phyloP scores from a whole-genome alignment of 1,139 yeast genomes.

The Hyphopichia buzzinii region DNA sequence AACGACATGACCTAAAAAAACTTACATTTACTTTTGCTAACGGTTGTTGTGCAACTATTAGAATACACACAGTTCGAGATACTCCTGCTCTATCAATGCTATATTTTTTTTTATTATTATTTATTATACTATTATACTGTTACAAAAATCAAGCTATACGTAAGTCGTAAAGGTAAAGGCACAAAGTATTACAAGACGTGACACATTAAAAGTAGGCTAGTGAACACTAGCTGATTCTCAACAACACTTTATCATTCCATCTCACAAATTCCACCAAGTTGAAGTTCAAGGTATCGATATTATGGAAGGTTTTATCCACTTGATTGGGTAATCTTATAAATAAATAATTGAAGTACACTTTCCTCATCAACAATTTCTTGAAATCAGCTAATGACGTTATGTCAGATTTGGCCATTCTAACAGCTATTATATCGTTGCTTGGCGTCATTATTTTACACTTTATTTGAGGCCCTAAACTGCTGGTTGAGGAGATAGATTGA shows the following conservation, averaged over 20 bases:
- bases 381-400: slow-evolving; percentile 25
- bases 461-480: slow-evolving; percentile 8
- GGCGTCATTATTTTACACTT: slow-evolving; percentile 30
- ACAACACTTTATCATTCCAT: slow-evolving; percentile 18
- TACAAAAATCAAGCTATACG: too few species aligned
- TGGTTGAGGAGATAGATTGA: background rate
- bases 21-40: background rate
- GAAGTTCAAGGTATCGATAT: slow-evolving; percentile 25
- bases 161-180: too few species aligned
- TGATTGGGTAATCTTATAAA: slow-evolving; percentile 26
- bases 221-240: slow-evolving; percentile 12
- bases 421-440: slow-evolving; percentile 27
- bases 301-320: slow-evolving; percentile 18
- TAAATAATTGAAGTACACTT: slow-evolving; percentile 25
- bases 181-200: background rate
- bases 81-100: too few species aligned
- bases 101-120: too few species aligned
- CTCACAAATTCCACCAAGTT: slow-evolving; percentile 22
- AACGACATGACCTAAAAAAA: background rate
- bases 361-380: slow-evolving; percentile 25
- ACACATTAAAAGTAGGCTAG: background rate
- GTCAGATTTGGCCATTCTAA: slow-evolving; percentile 25
- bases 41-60: too few species aligned
- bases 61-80: too few species aligned
- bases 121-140: too few species aligned